A percentile compares a stretch with the other conserved stretches of the same genome.
phyloP scores from a whole-genome alignment of 805 yeast species.

The Kockiozyma suomiensis region DNA sequence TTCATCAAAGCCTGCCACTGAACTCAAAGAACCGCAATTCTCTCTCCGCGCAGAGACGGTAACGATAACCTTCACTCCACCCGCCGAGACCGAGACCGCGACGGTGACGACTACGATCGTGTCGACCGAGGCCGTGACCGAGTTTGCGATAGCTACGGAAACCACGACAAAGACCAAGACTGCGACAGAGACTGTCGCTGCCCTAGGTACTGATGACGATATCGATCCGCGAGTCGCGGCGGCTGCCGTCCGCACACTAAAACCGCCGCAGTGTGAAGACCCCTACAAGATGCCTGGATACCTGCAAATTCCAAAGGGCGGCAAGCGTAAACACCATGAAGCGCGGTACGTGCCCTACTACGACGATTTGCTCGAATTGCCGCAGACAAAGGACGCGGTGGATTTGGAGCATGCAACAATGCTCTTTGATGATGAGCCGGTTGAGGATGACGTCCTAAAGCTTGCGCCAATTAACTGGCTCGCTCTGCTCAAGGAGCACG shows the following conservation, averaged over 20 bases:
- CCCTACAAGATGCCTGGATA: constrained; percentile 28
- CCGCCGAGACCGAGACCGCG: background rate
- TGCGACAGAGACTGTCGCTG: background rate
- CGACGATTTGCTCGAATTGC: constrained; percentile 6
- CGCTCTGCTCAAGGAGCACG: background rate
- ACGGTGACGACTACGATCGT: background rate
- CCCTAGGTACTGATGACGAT: background rate
- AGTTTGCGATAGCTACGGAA: background rate
- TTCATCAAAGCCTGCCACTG: no score
- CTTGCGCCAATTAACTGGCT: constrained; percentile 3
- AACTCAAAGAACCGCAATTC: background rate
- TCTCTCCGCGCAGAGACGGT: background rate
- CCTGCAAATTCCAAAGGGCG: constrained; percentile 7
- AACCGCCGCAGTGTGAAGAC: constrained; percentile 22
- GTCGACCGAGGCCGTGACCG: background rate
- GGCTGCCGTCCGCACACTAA: background rate
- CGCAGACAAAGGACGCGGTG: background rate
- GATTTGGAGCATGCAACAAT: background rate
- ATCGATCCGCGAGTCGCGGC: background rate
- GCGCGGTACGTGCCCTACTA: constrained; percentile 12
- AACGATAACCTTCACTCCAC: background rate
- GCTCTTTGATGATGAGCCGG: constrained; percentile 3
- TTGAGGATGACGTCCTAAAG: background rate
- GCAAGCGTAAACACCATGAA: background rate
- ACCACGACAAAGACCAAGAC: background rate